Base-by-base conservation (phyloP, 2,329 filamentous ascomycete genomes). In the Acrocalymma vagum region DNA sequence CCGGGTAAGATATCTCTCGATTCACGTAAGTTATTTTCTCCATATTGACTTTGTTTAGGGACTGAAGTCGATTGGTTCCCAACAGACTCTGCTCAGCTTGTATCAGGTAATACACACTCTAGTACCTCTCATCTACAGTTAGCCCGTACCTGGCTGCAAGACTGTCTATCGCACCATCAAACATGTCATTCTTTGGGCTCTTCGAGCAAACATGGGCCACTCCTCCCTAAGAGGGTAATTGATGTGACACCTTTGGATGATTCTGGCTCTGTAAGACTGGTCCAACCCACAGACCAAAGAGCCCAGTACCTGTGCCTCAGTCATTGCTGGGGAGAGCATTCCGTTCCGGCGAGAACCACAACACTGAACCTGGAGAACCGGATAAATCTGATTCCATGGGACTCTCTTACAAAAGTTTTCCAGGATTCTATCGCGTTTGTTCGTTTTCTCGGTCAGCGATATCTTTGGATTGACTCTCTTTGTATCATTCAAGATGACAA, bases 241-340 rank as follows among this genome's bases (percentile, higher is more conserved):
- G 26, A 29, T 13, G 26, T 29, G 7, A 29, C 26, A 13, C 26
- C 26, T 7, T 29, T 29, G 15, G 26, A 29, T 14, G 8, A 8
- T 7, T 8, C 26, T 8, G 7, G 26, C 8, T 29, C 26, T 8
- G 15, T 46, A 11, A 29, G 43, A 9, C 10, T 42, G 13, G 17
- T 38, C 10, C 26, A 54, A 16, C 44, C 34, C 4, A 0, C 25
- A 9, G 11, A 24, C n/a, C n/a, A 28, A 9, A 17, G 17, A 4
- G 39, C 15, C 3, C 26, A 45, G 6, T n/a, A n/a, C n/a, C n/a
- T n/a, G 23, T 30, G 36, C 20, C 29, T 54, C 14, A 37, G 31
- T n/a, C 47, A 51, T 29, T 47, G 43, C 17, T 51, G 47, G 47
- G 47, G 47, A 3, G 38, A 11, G n/a, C 33, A 40, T 13, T 39